These are phyloP conservation scores for Dianthus caryophyllus DNA, from an alignment of 148 eudicot species.

Conservation along the genomic window DNA sequence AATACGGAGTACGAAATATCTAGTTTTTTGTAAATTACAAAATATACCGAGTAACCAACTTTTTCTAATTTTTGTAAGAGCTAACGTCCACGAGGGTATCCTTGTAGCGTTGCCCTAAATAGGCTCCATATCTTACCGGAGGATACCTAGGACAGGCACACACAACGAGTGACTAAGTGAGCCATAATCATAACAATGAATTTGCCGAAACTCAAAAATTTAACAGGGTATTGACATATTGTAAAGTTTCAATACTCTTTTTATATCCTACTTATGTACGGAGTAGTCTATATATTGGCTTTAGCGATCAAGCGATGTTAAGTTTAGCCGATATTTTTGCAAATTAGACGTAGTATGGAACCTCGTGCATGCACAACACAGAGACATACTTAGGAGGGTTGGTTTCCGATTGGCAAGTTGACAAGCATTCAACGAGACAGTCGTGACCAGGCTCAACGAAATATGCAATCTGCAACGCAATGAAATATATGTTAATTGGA, in stretches of 20 bases:
- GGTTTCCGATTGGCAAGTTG: slow-evolving; percentile 65
- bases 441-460: slow-evolving; percentile 77
- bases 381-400: slow-evolving; percentile 79
- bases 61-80: slow-evolving; percentile 32
- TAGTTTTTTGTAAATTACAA: too few relatives aligned
- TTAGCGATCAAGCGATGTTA: too few relatives aligned
- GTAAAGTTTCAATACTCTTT: too few relatives aligned
- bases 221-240: too few relatives aligned
- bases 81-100: slow-evolving; percentile 58
- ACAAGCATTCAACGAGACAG: slow-evolving; percentile 83
- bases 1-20: too few relatives aligned
- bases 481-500: background rate
- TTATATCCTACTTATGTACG: too few relatives aligned
- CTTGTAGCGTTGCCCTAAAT: slow-evolving; percentile 68
- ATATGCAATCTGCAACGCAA: slow-evolving; percentile 57
- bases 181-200: background rate
- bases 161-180: background rate
- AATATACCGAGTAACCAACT: background rate
- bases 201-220: too few relatives aligned
- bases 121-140: slow-evolving; percentile 53
- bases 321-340: too few relatives aligned
- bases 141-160: slow-evolving; percentile 49
- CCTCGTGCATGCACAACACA: too few relatives aligned
- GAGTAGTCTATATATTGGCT: too few relatives aligned
- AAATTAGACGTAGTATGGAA: too few relatives aligned